Percentiles rank a stretch among this genome's conserved stretches.
Evolutionary conservation across 2,329 filamentous ascomycete genomes (phyloP).

Genomic region (Fusarium metavorans): DNA sequence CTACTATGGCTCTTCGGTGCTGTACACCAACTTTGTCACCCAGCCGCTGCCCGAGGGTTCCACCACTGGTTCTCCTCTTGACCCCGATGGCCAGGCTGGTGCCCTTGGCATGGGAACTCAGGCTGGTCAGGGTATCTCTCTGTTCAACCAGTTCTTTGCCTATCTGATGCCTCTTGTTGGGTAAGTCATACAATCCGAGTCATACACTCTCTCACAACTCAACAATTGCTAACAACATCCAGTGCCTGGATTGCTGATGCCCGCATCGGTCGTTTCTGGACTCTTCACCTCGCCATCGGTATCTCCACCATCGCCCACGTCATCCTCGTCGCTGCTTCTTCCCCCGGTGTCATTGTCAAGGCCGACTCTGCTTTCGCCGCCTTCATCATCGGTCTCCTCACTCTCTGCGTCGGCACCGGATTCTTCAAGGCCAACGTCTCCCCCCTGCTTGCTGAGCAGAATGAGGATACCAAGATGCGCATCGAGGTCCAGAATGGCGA

Average conservation of each 20-base stretch:
- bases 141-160: conserved; percentile 72
- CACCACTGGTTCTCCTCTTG: conserved; percentile 61
- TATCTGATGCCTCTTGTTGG: conserved; percentile 70
- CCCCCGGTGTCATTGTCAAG: conserved; percentile 71
- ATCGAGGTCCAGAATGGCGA: conserved; percentile 70
- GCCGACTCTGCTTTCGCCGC: conserved; percentile 70
- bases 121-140: conserved; percentile 61
- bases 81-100: conserved; percentile 55
- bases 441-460: conserved; percentile 78
- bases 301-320: conserved; percentile 75
- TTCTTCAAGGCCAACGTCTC: conserved; percentile 87
- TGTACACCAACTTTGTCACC: conserved; percentile 77
- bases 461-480: conserved; percentile 67
- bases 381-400: conserved; percentile 74
- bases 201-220: background rate
- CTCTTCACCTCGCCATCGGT: conserved; percentile 75
- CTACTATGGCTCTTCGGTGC: conserved; percentile 78
- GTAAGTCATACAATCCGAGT: conserved; percentile 49
- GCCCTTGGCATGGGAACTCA: conserved; percentile 70
- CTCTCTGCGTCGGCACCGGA: conserved; percentile 74
- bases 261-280: conserved; percentile 78
- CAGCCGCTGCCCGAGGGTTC: conserved; percentile 65
- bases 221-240: conserved; percentile 7
- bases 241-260: conserved; percentile 73
- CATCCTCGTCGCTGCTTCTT: conserved; percentile 73